A percentile compares a stretch with the other conserved stretches of the same genome.
Evolutionary conservation across 441 rosid genomes (phyloP).

Genomic region (Corymbia citriodora): DNA sequence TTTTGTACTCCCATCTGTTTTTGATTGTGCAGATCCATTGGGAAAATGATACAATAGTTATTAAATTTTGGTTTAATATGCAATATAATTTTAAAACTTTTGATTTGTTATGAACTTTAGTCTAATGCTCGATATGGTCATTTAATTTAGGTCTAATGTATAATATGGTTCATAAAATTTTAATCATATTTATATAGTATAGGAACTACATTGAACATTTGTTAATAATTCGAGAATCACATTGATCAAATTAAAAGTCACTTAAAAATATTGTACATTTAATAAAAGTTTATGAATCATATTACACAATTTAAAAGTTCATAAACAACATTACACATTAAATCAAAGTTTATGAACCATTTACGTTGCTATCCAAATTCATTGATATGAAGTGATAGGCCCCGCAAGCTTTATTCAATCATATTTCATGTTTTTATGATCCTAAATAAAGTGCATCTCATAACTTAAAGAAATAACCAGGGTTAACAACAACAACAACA

Average conservation of each 20-base stretch:
- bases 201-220: not conserved
- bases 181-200: not conserved
- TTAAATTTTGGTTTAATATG: not conserved
- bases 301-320: rapidly evolving
- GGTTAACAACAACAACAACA: not conserved
- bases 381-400: not conserved
- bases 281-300: not conserved
- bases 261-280: rapidly evolving
- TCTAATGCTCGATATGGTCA: not conserved
- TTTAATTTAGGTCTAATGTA: not conserved
- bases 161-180: not conserved
- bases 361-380: too few species aligned
- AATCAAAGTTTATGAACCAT: not conserved
- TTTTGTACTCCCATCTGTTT: not conserved
- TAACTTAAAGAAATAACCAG: not conserved
- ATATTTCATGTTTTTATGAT: not conserved
- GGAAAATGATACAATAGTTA: not conserved
- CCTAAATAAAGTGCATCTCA: not conserved
- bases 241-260: not conserved
- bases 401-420: not conserved
- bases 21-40: not conserved
- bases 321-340: not conserved
- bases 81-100: rapidly evolving
- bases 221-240: not conserved
- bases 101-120: not conserved